Evolutionary conservation across 1,139 yeast genomes (phyloP).

Genomic region (Eremothecium sinecaudum): DNA sequence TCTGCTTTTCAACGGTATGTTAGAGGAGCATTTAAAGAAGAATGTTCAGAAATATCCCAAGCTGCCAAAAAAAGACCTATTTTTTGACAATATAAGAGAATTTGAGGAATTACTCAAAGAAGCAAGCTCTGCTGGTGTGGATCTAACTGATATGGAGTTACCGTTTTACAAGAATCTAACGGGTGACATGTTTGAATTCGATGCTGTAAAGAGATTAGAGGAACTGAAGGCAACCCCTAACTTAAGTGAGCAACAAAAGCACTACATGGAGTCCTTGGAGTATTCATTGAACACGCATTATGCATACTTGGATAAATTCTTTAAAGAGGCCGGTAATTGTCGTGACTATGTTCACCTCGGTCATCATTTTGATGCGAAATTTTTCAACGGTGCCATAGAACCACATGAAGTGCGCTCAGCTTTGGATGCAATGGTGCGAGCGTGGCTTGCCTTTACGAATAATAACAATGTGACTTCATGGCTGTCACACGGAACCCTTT

Average conservation of each 20-base stretch:
- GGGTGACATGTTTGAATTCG: constrained; percentile 23
- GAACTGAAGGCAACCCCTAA: constrained; percentile 15
- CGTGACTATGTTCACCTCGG: constrained; percentile 37
- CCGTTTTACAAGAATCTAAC: neutral
- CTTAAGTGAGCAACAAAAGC: constrained; percentile 17
- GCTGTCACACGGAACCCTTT: constrained; percentile 60
- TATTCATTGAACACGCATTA: constrained; percentile 22
- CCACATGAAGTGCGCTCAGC: constrained; percentile 17
- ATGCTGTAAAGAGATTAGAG: constrained; percentile 18
- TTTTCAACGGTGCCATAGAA: constrained; percentile 47
- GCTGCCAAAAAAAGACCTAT: constrained; percentile 12
- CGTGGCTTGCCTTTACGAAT: constrained; percentile 36
- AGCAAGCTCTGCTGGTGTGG: constrained; percentile 9
- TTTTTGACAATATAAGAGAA: constrained; percentile 17
- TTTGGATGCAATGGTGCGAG: constrained; percentile 11
- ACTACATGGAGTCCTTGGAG: constrained; percentile 23
- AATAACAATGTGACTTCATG: constrained; percentile 46
- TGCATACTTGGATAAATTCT: constrained; percentile 36
- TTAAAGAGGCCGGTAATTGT: constrained; percentile 36
- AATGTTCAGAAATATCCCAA: constrained; percentile 4
- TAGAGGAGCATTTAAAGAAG: constrained; percentile 8
- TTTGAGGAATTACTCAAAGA: constrained; percentile 10
- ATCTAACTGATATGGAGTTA: neutral
- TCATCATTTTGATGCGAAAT: constrained; percentile 65
- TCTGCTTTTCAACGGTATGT: constrained; percentile 10